Evolutionary conservation across 805 yeast genomes (phyloP).

Genomic region (Monosporozyma aerobia): DNA sequence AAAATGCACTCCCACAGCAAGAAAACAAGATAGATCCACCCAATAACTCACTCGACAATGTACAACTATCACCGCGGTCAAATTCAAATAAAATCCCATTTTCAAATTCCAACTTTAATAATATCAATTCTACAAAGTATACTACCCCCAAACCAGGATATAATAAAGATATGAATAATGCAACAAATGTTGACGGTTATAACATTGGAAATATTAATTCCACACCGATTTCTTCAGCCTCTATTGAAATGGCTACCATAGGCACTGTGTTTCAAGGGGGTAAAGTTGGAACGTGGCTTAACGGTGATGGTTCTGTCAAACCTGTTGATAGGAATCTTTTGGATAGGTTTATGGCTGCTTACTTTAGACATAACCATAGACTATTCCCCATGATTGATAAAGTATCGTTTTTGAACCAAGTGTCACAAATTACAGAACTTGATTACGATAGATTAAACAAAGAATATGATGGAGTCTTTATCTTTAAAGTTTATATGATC

Average conservation of each 20-base stretch:
- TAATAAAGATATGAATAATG: not conserved
- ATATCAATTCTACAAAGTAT: not conserved
- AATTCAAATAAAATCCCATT: not conserved
- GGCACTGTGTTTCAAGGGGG: conserved; percentile 26
- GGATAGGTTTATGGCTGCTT: conserved; percentile 35
- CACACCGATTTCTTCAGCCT: conserved; percentile 22
- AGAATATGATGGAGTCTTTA: conserved; percentile 18
- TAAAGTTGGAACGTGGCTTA: conserved; percentile 19
- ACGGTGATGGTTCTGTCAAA: conserved; percentile 20
- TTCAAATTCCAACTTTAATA: not conserved
- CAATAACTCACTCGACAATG: not conserved
- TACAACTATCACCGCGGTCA: not conserved
- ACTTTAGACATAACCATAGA: conserved; percentile 37
- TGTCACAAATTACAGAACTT: conserved; percentile 25
- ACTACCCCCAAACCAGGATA: not conserved
- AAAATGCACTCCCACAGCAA: not conserved
- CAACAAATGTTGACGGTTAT: conserved; percentile 1
- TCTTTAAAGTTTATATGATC: conserved; percentile 43
- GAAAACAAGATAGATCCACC: not conserved
- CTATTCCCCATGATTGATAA: conserved; percentile 38
- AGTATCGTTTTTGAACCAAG: conserved; percentile 28
- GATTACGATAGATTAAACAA: conserved; percentile 20
- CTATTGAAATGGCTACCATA: conserved; percentile 26
- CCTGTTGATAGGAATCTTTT: conserved; percentile 28
- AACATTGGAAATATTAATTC: conserved; percentile 16